Conservation (phyloP, 1,284 basidiomycete genomes). For the Filobasidium uniguttulatum region DNA sequence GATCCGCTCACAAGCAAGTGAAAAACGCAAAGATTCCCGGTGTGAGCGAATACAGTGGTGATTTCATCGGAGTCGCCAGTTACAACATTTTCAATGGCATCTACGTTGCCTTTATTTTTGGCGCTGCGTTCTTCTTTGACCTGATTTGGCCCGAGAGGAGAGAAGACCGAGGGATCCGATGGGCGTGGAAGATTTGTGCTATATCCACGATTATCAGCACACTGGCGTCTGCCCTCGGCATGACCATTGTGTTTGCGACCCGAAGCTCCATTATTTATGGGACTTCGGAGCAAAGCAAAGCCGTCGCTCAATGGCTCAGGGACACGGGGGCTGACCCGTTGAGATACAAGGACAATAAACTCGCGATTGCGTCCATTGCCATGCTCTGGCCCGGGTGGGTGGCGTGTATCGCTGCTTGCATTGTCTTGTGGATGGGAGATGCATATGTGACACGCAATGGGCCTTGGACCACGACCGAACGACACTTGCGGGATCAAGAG, state of each 20-base stretch:
- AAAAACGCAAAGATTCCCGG: not conserved
- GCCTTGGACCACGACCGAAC: not conserved
- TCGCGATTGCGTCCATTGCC: not conserved
- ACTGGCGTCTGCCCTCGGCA: not conserved
- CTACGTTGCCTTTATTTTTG: not conserved
- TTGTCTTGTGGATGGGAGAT: not conserved
- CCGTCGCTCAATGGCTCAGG: not conserved
- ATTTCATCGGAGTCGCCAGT: not conserved
- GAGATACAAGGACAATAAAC: not conserved
- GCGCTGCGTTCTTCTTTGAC: constrained; percentile 1
- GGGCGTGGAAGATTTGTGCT: not conserved
- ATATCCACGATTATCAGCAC: not conserved
- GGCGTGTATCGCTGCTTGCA: not conserved
- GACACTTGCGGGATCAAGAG: not conserved
- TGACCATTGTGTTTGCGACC: not conserved
- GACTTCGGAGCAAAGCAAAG: not conserved
- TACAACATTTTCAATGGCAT: constrained; percentile 3
- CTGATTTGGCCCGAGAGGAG: constrained; percentile 1
- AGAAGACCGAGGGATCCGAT: not conserved
- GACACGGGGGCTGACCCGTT: not conserved
- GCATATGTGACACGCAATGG: not conserved
- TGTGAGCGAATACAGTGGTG: not conserved
- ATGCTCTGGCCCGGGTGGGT: not conserved
- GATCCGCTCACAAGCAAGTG: not conserved
- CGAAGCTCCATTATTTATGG: not conserved